phyloP scores from a whole-genome alignment of 2,329 filamentous ascomycete species.

The Exophiala phaeomuriformis region DNA sequence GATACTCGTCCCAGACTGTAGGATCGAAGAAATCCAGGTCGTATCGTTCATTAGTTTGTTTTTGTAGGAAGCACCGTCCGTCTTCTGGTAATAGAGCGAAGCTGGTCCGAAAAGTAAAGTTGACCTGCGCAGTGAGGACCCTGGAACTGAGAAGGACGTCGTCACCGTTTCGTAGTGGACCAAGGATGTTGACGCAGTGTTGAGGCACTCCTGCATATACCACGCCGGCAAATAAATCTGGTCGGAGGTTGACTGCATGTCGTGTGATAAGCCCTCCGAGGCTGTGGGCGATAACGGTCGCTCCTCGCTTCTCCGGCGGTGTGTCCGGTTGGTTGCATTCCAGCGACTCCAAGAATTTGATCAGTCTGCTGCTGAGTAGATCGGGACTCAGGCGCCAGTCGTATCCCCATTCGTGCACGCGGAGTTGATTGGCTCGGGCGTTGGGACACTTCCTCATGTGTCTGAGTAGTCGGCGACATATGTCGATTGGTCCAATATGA shows the following conservation, averaged over 20 bases:
- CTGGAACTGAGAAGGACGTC: slow-evolving; percentile 83
- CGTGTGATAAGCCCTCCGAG: slow-evolving; percentile 81
- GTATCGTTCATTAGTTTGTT: slow-evolving; percentile 69
- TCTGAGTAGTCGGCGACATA: slow-evolving; percentile 74
- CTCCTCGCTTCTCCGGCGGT: slow-evolving; percentile 54
- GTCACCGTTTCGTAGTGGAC: slow-evolving; percentile 84
- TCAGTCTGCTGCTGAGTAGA: slow-evolving; percentile 63
- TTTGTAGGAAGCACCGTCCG: slow-evolving; percentile 81
- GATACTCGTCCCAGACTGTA: slow-evolving; percentile 70
- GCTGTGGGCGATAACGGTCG: slow-evolving; percentile 74
- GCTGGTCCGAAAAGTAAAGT: slow-evolving; percentile 82
- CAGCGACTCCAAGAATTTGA: slow-evolving; percentile 63
- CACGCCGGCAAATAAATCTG: slow-evolving; percentile 78
- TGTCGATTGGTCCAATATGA: slow-evolving; percentile 85
- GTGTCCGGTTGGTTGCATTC: slow-evolving; percentile 62
- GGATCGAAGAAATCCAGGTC: slow-evolving; percentile 76
- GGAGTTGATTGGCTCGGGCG: slow-evolving; percentile 59
- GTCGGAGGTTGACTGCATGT: slow-evolving; percentile 76
- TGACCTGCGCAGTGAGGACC: slow-evolving; percentile 84
- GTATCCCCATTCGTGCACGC: slow-evolving; percentile 86
- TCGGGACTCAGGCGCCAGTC: slow-evolving; percentile 87
- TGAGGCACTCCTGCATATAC: slow-evolving; percentile 79
- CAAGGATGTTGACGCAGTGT: slow-evolving; percentile 83
- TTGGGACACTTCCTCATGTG: slow-evolving; percentile 68
- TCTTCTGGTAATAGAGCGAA: slow-evolving; percentile 80